Base-by-base conservation (phyloP, 345 rosid species). In the Ceriops tagal region DNA sequence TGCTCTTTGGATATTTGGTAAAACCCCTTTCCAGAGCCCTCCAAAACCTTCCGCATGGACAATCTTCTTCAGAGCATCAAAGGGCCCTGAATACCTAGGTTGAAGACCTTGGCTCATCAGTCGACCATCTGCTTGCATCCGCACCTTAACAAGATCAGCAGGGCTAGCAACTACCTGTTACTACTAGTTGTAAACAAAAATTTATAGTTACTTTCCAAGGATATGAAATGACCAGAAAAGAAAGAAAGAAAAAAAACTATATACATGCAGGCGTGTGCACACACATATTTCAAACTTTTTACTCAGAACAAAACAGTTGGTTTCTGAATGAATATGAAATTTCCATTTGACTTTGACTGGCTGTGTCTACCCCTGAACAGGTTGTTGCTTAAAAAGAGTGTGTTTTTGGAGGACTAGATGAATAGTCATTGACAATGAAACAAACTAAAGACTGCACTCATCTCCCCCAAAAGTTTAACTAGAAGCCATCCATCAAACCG, bases 131-230 rank as follows among this genome's bases (percentile, higher is more conserved):
- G 92, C 93, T 87, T 92, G 98, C 98, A 92, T 90, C 72, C 96
- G 80, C 80, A 92, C 96, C 75, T 92, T 92, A 8, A 87, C 87
- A 66, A 92, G 89, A 86, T 92, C 96, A 60, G 98, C 89, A 13
- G 96, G 96, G 62, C 96, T 90, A n/a, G 95, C 96, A 70, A 88
- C 90, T 56, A 90, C 77, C 96, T 92, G 85, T 69, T 43, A 80
- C 58, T 68, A 77, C 90, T 87, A 84, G 71, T 58, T 37, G 26
- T 35, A 77, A 80, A 47, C 62, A 71, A 43, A 49, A 69, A 63
- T 20, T 35, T 22, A 16, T 5, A 1, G 55, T 49, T 56, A 66
- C 8, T 70, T 57, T 46, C 37, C 46, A 49, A 59, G 19, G 8
- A 16, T 62, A 39, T 60, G 15, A 13, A n/a, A 31, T n/a, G 49